Conservation (phyloP, 2,329 filamentous ascomycete species). For the Penicillium vulpinum region DNA sequence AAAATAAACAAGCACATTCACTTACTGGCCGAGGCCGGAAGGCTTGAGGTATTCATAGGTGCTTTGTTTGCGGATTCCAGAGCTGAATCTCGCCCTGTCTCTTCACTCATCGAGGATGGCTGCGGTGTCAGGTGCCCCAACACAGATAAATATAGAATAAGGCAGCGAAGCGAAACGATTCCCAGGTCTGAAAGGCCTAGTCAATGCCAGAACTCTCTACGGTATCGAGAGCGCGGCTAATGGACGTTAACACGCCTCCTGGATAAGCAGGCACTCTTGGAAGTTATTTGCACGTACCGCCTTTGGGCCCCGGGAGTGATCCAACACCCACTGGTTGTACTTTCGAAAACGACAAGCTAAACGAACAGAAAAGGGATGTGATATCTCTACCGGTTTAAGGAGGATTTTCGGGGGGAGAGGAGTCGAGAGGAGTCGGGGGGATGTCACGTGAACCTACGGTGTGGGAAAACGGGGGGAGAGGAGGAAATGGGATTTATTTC, state of each 20-base stretch:
- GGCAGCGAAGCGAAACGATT: conserved; percentile 11
- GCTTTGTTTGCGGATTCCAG: conserved; percentile 32
- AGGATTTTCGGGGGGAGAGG: conserved; percentile 10
- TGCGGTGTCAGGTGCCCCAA: conserved; percentile 12
- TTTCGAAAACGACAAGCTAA: conserved; percentile 11
- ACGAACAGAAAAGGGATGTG: conserved; percentile 6
- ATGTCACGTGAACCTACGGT: conserved; percentile 20
- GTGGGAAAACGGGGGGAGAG: conserved; percentile 8
- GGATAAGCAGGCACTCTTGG: conserved; percentile 5
- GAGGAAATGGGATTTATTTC: conserved; percentile 3
- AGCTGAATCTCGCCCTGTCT: conserved; percentile 34
- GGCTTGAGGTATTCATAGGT: conserved; percentile 34
- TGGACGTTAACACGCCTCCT: conserved; percentile 18
- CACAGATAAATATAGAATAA: conserved; percentile 10
- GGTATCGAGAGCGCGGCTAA: conserved; percentile 17
- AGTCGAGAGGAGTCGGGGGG: conserved; percentile 21
- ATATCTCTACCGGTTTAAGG: neutral
- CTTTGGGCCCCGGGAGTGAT: conserved; percentile 11
- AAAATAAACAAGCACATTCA: conserved; percentile 4
- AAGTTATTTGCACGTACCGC: conserved; percentile 12
- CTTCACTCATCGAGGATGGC: conserved; percentile 37
- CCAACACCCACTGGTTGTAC: conserved; percentile 13
- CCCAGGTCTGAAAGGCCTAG: conserved; percentile 6
- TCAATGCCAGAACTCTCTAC: conserved; percentile 9
- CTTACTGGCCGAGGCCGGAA: conserved; percentile 32